Evolutionary conservation across 306 rosid species (phyloP), one percentile per base, ranked within the genome.

Genomic region (Vicia sativa): DNA sequence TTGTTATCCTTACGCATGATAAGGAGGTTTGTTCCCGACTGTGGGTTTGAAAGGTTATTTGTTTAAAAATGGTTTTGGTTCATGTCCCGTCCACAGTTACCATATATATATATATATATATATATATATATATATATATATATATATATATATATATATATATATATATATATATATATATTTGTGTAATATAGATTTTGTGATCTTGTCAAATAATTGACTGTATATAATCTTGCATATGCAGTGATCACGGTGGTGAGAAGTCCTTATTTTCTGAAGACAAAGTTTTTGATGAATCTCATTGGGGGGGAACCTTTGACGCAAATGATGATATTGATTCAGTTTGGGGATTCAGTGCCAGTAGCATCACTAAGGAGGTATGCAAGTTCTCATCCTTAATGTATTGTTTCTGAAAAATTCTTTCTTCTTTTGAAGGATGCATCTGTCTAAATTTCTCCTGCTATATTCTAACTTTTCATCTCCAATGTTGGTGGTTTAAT

Each of bases 301-400:
- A 77, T 3, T 95, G 99, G 99, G 99, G 98, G 97, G 99, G 98
- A 64, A 78, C 86, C 57, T 90, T 87, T 39, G 99, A 91, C 75
- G 15, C 82, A 26, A 91, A 91, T 60, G 96, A 91, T 69, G 97
- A 95, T 29, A 13, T 91, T 68, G 96, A 91, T 80, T 87, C 97
- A 2, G 84, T 90, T 37, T 95, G 97, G 99, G 96, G 89, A 69
- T 87, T 95, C 77, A 89, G 84, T 74, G 57, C 88, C 14, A 75
- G 54, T 60, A 80, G 81, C 82, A 62, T 74, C 53, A 62, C 77
- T 35, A 91, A 87, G 85, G 96, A 85, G 91, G 97, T 91, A 67
- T 71, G 80, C 65, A 15, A 67, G 62, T 62, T 74, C 64, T 73
- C 48, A 4, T n/a, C 21, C 34, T 61, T 53, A 42, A 62, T 52